Base-by-base conservation (phyloP, 2,329 filamentous ascomycete species). In the Penicillium italicum region DNA sequence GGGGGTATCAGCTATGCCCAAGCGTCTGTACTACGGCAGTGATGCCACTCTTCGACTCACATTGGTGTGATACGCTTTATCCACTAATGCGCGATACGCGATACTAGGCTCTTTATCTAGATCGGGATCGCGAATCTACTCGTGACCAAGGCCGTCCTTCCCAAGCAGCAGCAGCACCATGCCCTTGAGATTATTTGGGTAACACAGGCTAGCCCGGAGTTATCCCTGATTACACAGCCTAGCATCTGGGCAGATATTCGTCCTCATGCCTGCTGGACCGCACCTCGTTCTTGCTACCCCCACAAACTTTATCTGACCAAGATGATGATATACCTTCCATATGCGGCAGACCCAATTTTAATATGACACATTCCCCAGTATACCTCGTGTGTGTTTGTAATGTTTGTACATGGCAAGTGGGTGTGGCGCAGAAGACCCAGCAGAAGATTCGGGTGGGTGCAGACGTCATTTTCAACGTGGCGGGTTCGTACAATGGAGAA, bases 381-480 rank as follows among this genome's bases (percentile, higher is more conserved):
- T 22, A 40, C 24, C n/a, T 20, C 44, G 5, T 5, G 31, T 26
- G 14, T 24, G 43, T 45, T 45, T 45, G 30, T 24, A 45, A 33
- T 45, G 43, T 34, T 34, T 45, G 43, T 16, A 45, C 14, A 16
- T 22, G n/a, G 20, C 10, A 22, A 24, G 18, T 28, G 28, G 24
- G 22, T 14, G 42, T 52, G 50, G 41, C 42, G 26, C 18, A 5
- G 18, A 33, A 49, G 34, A 31, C 18, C 33, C 31, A 11, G n/a
- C 36, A 9, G 24, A n/a, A 20, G n/a, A 11, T 30, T 12, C 28
- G 20, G 16, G 36, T 49, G 42, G 50, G 11, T 28, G 24, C 18
- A 38, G 14, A 53, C 41, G 50, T 53, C 50, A 53, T 47, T 26
- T 26, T 18, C 20, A 46, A 40, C 26, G 50, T 40, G 42, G 26